Conservation (phyloP, 2,329 filamentous ascomycete species). For the Nothophoma quercina region DNA sequence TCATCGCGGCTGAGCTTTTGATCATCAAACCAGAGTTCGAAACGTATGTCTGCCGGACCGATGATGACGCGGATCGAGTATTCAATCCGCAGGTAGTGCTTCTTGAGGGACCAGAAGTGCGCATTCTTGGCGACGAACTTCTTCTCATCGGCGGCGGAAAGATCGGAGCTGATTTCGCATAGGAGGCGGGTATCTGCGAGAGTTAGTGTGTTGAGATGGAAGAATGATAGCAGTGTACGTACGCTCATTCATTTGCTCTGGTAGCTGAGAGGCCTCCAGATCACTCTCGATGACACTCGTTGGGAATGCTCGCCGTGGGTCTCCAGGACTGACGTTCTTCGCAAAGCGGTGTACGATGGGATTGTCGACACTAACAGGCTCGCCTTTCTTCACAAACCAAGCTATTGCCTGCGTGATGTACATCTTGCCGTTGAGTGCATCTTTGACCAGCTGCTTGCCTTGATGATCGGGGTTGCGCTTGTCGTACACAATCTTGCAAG, state of each 20-base stretch:
- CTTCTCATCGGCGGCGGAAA: conserved; percentile 39
- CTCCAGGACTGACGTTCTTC: conserved; percentile 40
- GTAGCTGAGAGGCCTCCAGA: conserved; percentile 8
- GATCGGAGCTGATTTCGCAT: conserved; percentile 46
- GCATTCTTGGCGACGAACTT: conserved; percentile 48
- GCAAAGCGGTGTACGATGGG: conserved; percentile 47
- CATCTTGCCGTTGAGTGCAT: conserved; percentile 15
- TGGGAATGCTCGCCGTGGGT: conserved; percentile 43
- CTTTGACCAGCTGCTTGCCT: conserved; percentile 1
- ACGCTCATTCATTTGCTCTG: not conserved
- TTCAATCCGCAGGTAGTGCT: conserved; percentile 39
- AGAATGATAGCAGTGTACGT: no score
- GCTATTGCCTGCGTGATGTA: conserved; percentile 45
- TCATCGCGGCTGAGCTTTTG: conserved; percentile 44
- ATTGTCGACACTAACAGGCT: conserved; percentile 42
- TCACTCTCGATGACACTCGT: conserved; percentile 41
- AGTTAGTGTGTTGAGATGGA: not conserved
- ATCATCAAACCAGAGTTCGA: conserved; percentile 49
- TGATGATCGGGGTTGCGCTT: conserved; percentile 43
- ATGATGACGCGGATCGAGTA: conserved; percentile 48
- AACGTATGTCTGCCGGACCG: conserved; percentile 48
- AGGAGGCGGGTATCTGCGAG: conserved; percentile 16
- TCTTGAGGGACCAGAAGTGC: conserved; percentile 45
- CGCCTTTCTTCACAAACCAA: conserved; percentile 30
- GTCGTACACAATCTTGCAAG: conserved; percentile 48